Base-by-base conservation (phyloP, 371 early-diverging fungal genomes). In the Smittium mucronatum region DNA sequence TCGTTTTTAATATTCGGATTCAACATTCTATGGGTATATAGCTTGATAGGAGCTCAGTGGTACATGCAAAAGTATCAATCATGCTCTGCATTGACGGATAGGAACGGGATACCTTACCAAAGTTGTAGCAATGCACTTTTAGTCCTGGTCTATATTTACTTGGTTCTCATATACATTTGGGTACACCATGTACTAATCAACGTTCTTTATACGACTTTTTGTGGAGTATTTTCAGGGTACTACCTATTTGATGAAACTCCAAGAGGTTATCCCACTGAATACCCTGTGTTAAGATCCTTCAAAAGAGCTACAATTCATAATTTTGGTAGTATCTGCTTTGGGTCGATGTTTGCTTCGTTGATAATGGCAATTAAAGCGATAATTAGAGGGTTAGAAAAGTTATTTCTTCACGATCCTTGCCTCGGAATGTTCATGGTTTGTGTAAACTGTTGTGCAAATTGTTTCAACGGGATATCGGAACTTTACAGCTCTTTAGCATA, bases 271-370 rank as follows among this genome's bases (percentile, higher is more conserved):
- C 79, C 83, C 0, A 78, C 84, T 15, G 72, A 75, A 26, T 76
- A 82, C 65, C 87, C 90, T 66, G 86, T 88, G 2, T 80, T 87
- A 61, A 81, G 83, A 34, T 87, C 91, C 26, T 79, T 89, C 17
- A 88, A 86, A 67, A 88, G 97, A 29, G 95, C 97, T 11, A 65
- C 88, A 36, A 93, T 96, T 1, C 92, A 92, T 16, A 90, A 91
- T 2, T 93, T 98, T 76, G 98, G 98, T 58, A 87, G 90, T 34
- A 87, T 94, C 71, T 95, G 96, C 73, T 97, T 92, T 78, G 98
- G 98, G 11, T 87, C 90, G n/a, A 81, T 96, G 32, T 72, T 96
- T 11, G 90, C 95, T 72, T 93, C 95, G 1, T 26, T 93, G 11
- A 73, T 97, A 63, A 90, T 91, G 74, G 88, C 88, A 1, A 64